These are phyloP conservation scores for Echeveria elegans DNA, from an alignment of 164 flowering plant species.

Conservation along the genomic window DNA sequence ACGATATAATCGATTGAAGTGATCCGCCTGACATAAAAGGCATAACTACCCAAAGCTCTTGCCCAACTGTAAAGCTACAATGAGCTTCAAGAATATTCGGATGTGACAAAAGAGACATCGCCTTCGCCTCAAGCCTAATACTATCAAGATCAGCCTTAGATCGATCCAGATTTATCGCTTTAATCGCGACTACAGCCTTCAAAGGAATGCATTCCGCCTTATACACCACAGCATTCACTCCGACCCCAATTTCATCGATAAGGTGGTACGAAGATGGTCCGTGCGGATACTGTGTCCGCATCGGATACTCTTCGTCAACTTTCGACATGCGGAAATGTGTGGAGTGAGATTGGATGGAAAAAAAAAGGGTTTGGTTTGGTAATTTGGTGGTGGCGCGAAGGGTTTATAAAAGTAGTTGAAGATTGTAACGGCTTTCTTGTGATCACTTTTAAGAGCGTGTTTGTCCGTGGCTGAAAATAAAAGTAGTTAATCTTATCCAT, in stretches of 20 bases:
- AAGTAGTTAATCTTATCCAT: neutral
- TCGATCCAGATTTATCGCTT: constrained; percentile 59
- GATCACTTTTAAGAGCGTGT: constrained; percentile 8
- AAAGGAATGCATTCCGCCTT: constrained; percentile 55
- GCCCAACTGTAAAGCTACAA: constrained; percentile 66
- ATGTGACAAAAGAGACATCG: constrained; percentile 64
- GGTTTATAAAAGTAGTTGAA: neutral
- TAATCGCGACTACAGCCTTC: constrained; percentile 56
- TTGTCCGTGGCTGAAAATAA: neutral
- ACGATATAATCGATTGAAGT: constrained; percentile 56
- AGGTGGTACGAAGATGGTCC: constrained; percentile 43
- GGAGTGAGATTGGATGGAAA: neutral
- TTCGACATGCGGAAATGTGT: neutral
- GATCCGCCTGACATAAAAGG: constrained; percentile 90
- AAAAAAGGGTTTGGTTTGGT: too few species aligned
- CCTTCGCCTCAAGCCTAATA: constrained; percentile 49
- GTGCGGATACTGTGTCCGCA: constrained; percentile 34
- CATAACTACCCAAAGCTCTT: constrained; percentile 82
- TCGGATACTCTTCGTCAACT: constrained; percentile 12
- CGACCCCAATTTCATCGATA: constrained; percentile 51
- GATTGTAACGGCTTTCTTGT: constrained; percentile 18
- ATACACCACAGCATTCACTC: constrained; percentile 61
- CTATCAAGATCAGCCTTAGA: constrained; percentile 38
- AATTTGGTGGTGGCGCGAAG: neutral
- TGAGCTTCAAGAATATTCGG: constrained; percentile 72